Percentiles rank a stretch among this genome's conserved stretches.
Conservation (phyloP, 257 asterid genomes). For the Petunia secreta region DNA sequence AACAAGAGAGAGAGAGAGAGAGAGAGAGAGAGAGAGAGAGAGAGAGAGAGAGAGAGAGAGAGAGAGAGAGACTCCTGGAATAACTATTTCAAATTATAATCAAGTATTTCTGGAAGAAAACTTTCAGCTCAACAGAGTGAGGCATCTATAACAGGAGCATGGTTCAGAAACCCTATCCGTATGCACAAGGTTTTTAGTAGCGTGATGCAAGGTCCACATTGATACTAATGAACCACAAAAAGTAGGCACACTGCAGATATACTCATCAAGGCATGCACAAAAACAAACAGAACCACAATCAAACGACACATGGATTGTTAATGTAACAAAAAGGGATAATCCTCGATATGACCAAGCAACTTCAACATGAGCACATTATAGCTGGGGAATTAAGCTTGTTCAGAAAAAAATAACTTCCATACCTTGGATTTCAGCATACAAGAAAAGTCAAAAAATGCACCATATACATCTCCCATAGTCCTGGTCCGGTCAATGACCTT, state of each 20-base stretch:
- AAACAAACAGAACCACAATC: too few relatives aligned
- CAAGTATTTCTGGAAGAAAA: background rate
- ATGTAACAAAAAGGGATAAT: background rate
- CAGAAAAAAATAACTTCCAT: conserved; percentile 33
- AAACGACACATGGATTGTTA: background rate
- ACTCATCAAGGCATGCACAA: background rate
- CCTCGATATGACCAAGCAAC: conserved; percentile 1
- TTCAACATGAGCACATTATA: background rate
- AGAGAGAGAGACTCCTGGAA: background rate
- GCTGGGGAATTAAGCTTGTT: conserved; percentile 12
- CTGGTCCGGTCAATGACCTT: conserved; percentile 77
- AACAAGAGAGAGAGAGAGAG: background rate
- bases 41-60: background rate
- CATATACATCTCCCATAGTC: conserved; percentile 85
- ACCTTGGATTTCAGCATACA: conserved; percentile 90
- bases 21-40: background rate
- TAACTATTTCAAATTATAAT: background rate
- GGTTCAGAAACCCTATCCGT: background rate
- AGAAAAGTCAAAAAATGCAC: conserved; percentile 88
- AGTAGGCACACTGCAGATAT: background rate
- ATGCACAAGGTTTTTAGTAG: background rate
- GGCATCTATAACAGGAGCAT: background rate
- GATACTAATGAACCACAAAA: background rate
- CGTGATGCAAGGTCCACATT: background rate
- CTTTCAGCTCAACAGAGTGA: background rate